These are phyloP conservation scores for Entomortierella beljakovae DNA, from an alignment of 192 early-diverging fungal species.

Conservation along the genomic window DNA sequence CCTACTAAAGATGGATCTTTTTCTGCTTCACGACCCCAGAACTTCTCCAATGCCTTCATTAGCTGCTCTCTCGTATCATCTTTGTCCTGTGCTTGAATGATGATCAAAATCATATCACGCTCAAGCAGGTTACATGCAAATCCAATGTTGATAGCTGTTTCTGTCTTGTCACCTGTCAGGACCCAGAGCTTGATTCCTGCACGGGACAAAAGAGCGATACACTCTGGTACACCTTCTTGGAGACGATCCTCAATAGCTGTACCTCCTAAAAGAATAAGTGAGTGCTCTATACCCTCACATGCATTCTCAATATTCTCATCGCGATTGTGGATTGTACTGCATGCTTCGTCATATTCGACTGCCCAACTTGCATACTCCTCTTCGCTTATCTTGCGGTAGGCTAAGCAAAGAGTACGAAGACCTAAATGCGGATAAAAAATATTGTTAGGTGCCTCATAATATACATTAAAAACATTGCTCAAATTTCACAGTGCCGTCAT, in stretches of 20 bases:
- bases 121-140: constrained; percentile 92
- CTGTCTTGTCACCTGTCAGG: constrained; percentile 96
- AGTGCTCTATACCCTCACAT: constrained; percentile 83
- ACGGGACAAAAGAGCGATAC: constrained; percentile 82
- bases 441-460: background rate
- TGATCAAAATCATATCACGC: constrained; percentile 84
- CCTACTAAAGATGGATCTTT: constrained; percentile 43
- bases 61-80: constrained; percentile 74
- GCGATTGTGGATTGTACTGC: constrained; percentile 78
- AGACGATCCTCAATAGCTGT: constrained; percentile 98
- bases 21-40: constrained; percentile 53
- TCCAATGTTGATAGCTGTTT: constrained; percentile 98
- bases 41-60: constrained; percentile 71
- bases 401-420: constrained; percentile 91
- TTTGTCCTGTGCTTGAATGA: constrained; percentile 71
- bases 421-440: constrained; percentile 30
- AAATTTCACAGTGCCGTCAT: background rate
- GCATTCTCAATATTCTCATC: constrained; percentile 84
- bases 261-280: constrained; percentile 88
- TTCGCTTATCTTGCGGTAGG: constrained; percentile 77
- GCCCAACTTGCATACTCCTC: constrained; percentile 80
- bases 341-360: constrained; percentile 78
- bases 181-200: constrained; percentile 98
- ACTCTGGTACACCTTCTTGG: constrained; percentile 97
- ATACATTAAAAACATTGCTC: background rate